Evolutionary conservation across 2,329 filamentous ascomycete genomes (phyloP), one percentile per base, ranked within the genome.

Genomic region (Aspergillus glaucus): DNA sequence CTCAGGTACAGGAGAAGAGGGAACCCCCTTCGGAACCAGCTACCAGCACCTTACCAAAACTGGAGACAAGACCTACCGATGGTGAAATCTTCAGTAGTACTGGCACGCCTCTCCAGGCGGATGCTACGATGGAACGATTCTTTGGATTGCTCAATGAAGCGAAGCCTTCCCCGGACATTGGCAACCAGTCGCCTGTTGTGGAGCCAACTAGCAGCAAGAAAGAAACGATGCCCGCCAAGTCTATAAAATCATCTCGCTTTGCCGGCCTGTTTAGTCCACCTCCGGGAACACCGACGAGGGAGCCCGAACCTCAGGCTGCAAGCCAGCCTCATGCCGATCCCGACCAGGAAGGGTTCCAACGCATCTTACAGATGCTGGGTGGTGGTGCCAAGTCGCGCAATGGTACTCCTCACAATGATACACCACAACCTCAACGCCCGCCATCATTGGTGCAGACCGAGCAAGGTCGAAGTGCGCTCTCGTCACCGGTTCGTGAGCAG

Each of bases 291-390:
- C 73, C 76, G 49, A 67, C 66, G 17, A 69, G 60, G 49, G 65
- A 66, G 36, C 51, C 60, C 2, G 66, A 65, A 21, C 56, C 57
- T 19, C 59, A 59, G 26, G 48, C 50, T 17, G 55, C 49, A 45
- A 46, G 57, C 26, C 63, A 54, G 45, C 51, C 60, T 43, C 58
- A 54, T 44, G 47, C 53, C 45, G 82, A 84, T 53, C 80, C 83
- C 46, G 91, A 95, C 61, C 88, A 89, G 67, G 86, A 90, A 65
- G 91, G 89, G 1, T 95, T 96, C 68, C 82, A 89, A 55, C 81
- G 84, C 41, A 80, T 96, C 42, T 75, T 95, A 32, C 81, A 87
- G 57, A 94, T 95, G 78, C 79, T 95, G 37, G 85, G 90, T 44
- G 73, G 74, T 34, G 73, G 74, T 36, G 70, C 71, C 48, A 73